Base-by-base conservation (phyloP, 805 yeast genomes). In the Cyberlindnera lachancei region DNA sequence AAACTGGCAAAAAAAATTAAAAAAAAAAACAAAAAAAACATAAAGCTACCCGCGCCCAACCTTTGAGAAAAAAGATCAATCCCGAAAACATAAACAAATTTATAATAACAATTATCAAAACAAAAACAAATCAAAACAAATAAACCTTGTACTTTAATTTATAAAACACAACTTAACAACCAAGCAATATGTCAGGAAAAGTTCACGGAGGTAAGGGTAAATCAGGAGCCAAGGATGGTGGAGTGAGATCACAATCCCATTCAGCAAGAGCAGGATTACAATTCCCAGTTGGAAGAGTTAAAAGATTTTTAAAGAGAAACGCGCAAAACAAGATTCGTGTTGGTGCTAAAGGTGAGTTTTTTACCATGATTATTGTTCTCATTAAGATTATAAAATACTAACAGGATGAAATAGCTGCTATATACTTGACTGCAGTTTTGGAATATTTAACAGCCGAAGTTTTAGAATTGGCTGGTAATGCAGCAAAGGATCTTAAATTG, bases 271-370 rank as follows among this genome's bases (percentile, higher is more conserved):
- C 96, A 18, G 96, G 96, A 17, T 67, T 87, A 58, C 92, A 82
- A 59, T 92, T 92, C 67, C 99, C 99, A 31, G 97, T 94, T 23
- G 99, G 99, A 39, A 86, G 99, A 79, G 87, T 92, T 50, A 90
- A 92, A 75, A 78, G 98, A 68, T 90, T 87, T 59, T 70, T 92
- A 61, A 90, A 88, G 69, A 79, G 72, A 60, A 84, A 81, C 44
- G 94, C 95, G 15, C 92, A 85, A 57, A 85, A 84, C 63, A 75
- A 71, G 53, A 72, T 74, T 44, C 66, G 95, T 59, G 94, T 86
- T 30, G 95, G 95, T 37, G 74, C 82, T 59, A 63, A 80, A 63
- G 63, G 70, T 58, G 41, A 29, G 49, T 41, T 8, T 7, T 13
- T 18, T 17, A 16, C 25, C 28, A 15, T 13, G 6, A 20, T 9